Evolutionary conservation across 2,329 filamentous ascomycete species (phyloP), one percentile per base, ranked within the genome.

Genomic region (Karstenula rhodostoma): DNA sequence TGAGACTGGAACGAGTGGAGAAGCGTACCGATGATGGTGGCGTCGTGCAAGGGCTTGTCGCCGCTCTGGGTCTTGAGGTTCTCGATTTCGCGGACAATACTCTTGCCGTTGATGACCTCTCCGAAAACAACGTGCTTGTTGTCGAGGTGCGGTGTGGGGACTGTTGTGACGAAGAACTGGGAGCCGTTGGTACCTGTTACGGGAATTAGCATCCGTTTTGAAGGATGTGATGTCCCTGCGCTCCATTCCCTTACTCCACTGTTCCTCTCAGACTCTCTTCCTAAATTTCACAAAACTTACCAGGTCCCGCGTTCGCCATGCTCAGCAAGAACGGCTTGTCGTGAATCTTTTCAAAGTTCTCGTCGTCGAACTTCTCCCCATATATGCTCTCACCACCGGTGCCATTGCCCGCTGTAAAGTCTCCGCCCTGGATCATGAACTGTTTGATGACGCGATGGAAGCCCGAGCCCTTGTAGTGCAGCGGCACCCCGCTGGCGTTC

Each of bases 371-470:
- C 83, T 97, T 98, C 78, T 91, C 91, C 74, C 94, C 94, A 77
- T 98, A 99, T 79, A 99, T 98, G 66, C 91, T 95, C 83, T 98
- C 95, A 74, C 94, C 94, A 66, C 94, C 94, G 27, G 94, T 98
- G 67, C 94, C 95, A 77, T 98, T 94, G 77, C 93, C 93, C 57
- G 88, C 89, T 51, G 94, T 99, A 79, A 99, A 99, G 80, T 98
- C 95, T 80, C 95, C 94, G 75, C 95, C 94, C 83, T 97, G 91
- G 74, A 97, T 95, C 94, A 99, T 98, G 82, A 99, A 99, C 73
- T 92, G 87, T 85, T 97, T 97, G 83, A 99, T 99, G 66, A 99
- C 91, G 54, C 94, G 91, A 84, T 99, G 94, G 85, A 99, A 98
- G 70, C 83, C 84, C 62, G 92, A 96, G 69, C 92, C 86, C 85